Evolutionary conservation across 352 stramenopile genomes (phyloP).

Genomic region (Elongisporangium senticosum): DNA sequence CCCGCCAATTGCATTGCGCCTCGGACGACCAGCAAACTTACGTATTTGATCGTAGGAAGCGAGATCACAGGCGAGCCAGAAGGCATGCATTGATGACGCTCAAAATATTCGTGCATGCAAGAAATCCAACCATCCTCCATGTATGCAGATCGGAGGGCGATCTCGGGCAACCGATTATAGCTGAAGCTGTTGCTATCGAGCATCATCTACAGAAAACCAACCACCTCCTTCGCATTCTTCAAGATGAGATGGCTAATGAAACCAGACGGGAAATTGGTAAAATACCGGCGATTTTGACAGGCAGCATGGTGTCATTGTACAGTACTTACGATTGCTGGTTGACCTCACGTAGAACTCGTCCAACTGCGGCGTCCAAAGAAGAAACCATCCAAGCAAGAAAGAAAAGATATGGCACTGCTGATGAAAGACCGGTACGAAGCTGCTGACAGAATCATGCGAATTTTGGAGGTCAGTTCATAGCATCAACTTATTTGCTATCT

Average conservation of each 20-base stretch:
- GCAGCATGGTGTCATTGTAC: neutral
- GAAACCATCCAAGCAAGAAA: slow-evolving; percentile 28
- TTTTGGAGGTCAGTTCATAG: slow-evolving; percentile 44
- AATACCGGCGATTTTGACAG: neutral
- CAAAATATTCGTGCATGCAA: neutral
- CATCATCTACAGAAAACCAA: slow-evolving; percentile 48
- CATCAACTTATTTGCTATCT: neutral
- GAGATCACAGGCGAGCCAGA: slow-evolving; percentile 5
- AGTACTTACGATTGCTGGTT: slow-evolving; percentile 3
- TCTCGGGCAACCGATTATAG: neutral
- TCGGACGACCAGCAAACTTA: slow-evolving; percentile 36
- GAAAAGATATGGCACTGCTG: slow-evolving; percentile 27
- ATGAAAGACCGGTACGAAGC: slow-evolving; percentile 58
- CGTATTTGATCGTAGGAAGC: slow-evolving; percentile 32
- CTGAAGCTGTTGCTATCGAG: slow-evolving; percentile 29
- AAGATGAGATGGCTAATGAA: slow-evolving; percentile 52
- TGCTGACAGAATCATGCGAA: slow-evolving; percentile 70
- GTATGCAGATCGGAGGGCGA: neutral
- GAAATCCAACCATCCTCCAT: neutral
- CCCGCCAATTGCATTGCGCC: slow-evolving; percentile 43
- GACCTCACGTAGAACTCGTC: slow-evolving; percentile 8
- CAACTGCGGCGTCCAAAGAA: slow-evolving; percentile 14
- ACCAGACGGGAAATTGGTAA: slow-evolving; percentile 36
- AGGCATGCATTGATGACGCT: slow-evolving; percentile 3
- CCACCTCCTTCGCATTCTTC: slow-evolving; percentile 50